Percentiles rank a stretch among this genome's conserved stretches.
These are phyloP conservation scores for Apium graveolens DNA, from an alignment of 129 eudicot species.

Conservation along the genomic window DNA sequence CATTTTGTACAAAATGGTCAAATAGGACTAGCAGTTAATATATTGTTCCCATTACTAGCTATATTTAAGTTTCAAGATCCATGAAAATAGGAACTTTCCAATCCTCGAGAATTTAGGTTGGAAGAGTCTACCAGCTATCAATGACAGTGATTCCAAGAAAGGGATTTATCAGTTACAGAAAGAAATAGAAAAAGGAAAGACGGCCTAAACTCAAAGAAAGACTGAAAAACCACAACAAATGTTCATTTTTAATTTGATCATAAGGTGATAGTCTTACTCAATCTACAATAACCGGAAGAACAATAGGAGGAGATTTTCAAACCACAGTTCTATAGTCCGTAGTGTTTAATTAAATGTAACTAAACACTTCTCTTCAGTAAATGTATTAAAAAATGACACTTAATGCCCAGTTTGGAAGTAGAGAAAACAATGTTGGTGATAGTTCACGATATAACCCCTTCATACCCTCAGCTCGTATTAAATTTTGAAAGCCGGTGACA, in stretches of 20 bases:
- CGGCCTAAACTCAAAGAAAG: background rate
- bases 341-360: background rate
- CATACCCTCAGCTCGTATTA: conserved; percentile 62
- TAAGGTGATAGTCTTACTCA: background rate
- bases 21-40: background rate
- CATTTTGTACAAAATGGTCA: background rate
- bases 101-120: background rate
- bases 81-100: background rate
- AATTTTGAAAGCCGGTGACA: conserved; percentile 50
- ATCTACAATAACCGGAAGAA: background rate
- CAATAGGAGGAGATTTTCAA: background rate
- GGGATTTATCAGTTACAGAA: background rate
- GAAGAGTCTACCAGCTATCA: background rate
- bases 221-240: background rate
- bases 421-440: conserved; percentile 75
- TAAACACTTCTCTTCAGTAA: background rate
- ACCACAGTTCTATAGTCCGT: background rate
- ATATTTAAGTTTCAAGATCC: background rate
- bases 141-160: background rate
- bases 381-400: conserved; percentile 23
- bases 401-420: conserved; percentile 99
- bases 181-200: background rate
- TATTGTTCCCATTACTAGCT: background rate
- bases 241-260: background rate
- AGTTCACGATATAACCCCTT: conserved; percentile 91